These are phyloP conservation scores for Kodamaea fungicola DNA, from an alignment of 1,139 yeast species.

Conservation along the genomic window DNA sequence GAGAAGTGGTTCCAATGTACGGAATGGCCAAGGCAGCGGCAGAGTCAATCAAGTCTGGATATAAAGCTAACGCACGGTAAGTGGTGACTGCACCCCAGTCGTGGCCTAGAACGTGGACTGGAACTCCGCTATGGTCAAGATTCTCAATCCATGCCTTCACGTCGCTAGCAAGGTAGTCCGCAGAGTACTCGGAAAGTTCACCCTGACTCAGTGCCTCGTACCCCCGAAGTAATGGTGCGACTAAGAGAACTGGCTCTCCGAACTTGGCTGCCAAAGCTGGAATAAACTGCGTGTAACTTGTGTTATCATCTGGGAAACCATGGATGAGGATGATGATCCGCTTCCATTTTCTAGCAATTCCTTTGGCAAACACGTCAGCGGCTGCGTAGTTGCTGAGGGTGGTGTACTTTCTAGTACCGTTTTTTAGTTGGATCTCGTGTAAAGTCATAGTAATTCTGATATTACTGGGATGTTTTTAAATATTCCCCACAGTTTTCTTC, in stretches of 20 bases:
- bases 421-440: slow-evolving; percentile 16
- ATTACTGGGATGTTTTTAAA: not conserved
- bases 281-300: slow-evolving; percentile 26
- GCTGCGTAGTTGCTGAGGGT: slow-evolving; percentile 22
- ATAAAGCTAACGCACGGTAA: slow-evolving; percentile 33
- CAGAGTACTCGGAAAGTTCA: slow-evolving; percentile 22
- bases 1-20: slow-evolving; percentile 25
- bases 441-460: not conserved
- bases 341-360: slow-evolving; percentile 17
- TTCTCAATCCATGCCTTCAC: slow-evolving; percentile 33
- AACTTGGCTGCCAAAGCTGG: slow-evolving; percentile 20
- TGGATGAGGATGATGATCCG: slow-evolving; percentile 34
- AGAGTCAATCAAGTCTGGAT: slow-evolving; percentile 36
- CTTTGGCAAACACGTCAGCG: slow-evolving; percentile 15
- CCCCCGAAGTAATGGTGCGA: slow-evolving; percentile 42
- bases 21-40: slow-evolving; percentile 42
- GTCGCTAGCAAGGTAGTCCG: slow-evolving; percentile 33
- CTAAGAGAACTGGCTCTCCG: slow-evolving; percentile 20
- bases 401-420: slow-evolving; percentile 24
- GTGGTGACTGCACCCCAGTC: slow-evolving; percentile 47
- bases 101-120: slow-evolving; percentile 42
- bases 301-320: slow-evolving; percentile 43
- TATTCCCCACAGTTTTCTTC: not conserved
- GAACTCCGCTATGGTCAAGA: slow-evolving; percentile 18
- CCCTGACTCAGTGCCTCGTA: slow-evolving; percentile 38